Percentiles rank a stretch among this genome's conserved stretches.
Evolutionary conservation across 257 asterid species (phyloP).

Genomic region (Solanum pimpinellifolium): DNA sequence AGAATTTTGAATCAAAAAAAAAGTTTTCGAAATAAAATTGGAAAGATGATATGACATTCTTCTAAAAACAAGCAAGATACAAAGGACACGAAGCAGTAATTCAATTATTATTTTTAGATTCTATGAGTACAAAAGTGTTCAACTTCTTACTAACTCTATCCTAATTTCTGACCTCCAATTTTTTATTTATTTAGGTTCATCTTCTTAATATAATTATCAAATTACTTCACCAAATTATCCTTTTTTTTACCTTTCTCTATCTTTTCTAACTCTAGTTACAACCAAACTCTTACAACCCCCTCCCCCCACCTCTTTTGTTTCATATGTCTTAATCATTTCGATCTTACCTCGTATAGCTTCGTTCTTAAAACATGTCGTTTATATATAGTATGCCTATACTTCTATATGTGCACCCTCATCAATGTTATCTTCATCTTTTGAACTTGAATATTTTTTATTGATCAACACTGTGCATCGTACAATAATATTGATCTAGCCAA

Average conservation of each 20-base stretch:
- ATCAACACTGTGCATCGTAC: background rate
- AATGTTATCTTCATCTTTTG: too few species aligned
- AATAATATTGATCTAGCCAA: background rate
- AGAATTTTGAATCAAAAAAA: too few species aligned
- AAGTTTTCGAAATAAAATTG: background rate
- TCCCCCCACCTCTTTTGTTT: rapidly evolving
- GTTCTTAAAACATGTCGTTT: too few species aligned
- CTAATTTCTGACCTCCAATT: background rate
- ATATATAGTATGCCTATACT: background rate
- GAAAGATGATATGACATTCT: background rate
- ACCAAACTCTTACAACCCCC: background rate
- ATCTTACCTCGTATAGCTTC: background rate
- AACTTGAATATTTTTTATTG: background rate
- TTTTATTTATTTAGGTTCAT: background rate
- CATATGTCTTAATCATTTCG: too few species aligned
- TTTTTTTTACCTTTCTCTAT: too few species aligned
- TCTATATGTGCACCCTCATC: background rate
- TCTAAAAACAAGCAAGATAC: background rate
- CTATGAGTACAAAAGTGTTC: background rate
- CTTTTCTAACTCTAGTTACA: background rate
- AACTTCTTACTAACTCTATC: background rate
- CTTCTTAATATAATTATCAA: too few species aligned
- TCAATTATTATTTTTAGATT: too few species aligned
- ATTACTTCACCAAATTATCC: too few species aligned
- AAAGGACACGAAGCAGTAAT: background rate